These are phyloP conservation scores for Tylopilus intermedius DNA, from an alignment of 768 basidiomycete species.

Conservation along the genomic window DNA sequence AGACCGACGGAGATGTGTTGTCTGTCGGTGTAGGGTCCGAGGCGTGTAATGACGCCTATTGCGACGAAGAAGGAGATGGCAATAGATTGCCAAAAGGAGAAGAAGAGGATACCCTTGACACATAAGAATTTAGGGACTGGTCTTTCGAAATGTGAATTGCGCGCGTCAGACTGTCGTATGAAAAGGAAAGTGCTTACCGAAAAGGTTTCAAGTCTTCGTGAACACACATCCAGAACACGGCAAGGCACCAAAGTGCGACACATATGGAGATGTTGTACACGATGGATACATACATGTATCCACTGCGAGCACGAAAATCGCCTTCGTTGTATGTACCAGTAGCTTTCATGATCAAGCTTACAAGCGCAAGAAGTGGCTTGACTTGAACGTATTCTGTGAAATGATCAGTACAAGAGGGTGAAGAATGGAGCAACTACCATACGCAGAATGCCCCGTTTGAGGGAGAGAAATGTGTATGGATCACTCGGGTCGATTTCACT, in stretches of 20 bases:
- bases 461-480: constrained; percentile 87
- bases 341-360: constrained; percentile 82
- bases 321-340: constrained; percentile 88
- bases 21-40: constrained; percentile 83
- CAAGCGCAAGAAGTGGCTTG: constrained; percentile 83
- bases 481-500: constrained; percentile 90
- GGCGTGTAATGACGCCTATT: constrained; percentile 62
- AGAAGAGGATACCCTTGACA: constrained; percentile 97
- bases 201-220: constrained; percentile 86
- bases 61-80: constrained; percentile 86
- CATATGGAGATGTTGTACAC: constrained; percentile 82
- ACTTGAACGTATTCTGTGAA: constrained; percentile 90
- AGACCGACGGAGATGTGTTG: constrained; percentile 89
- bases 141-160: constrained; percentile 33
- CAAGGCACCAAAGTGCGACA: constrained; percentile 82
- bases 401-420: background rate
- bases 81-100: constrained; percentile 97
- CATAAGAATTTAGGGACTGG: constrained; percentile 97
- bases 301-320: constrained; percentile 74
- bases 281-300: constrained; percentile 87
- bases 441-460: constrained; percentile 96
- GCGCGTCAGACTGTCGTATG: background rate
- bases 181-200: constrained; percentile 42
- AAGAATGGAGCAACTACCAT: constrained; percentile 12
- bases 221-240: constrained; percentile 95